These are phyloP conservation scores for Puccinia novopanici DNA, from an alignment of 1,284 basidiomycete species.

Conservation along the genomic window DNA sequence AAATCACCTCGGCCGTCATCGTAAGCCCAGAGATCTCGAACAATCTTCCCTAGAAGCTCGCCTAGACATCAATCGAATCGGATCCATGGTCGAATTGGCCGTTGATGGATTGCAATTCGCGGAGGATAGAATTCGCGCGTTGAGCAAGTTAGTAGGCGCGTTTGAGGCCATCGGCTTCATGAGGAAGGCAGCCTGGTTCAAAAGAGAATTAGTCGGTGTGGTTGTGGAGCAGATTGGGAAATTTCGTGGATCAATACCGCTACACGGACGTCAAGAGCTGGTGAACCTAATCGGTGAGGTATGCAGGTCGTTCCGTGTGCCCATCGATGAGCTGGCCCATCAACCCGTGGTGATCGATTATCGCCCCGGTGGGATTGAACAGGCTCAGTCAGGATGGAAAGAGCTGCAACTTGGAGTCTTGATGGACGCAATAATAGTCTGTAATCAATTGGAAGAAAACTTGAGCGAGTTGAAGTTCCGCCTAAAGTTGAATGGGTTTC, in stretches of 20 bases:
- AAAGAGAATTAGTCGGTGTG: slow-evolving; percentile 36
- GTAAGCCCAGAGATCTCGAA: neutral
- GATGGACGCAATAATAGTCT: slow-evolving; percentile 19
- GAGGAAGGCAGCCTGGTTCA: slow-evolving; percentile 47
- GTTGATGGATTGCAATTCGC: neutral
- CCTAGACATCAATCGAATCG: slow-evolving; percentile 24
- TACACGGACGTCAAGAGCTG: slow-evolving; percentile 4
- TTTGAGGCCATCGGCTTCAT: slow-evolving; percentile 34
- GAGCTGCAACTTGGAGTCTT: slow-evolving; percentile 35
- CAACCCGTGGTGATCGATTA: slow-evolving; percentile 13
- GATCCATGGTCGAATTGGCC: slow-evolving; percentile 28
- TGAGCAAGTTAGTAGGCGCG: slow-evolving; percentile 15
- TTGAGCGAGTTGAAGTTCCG: slow-evolving; percentile 28
- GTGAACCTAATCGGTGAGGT: slow-evolving; percentile 23
- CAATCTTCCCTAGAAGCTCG: neutral
- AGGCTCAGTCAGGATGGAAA: slow-evolving; percentile 6
- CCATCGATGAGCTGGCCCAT: neutral
- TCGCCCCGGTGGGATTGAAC: neutral
- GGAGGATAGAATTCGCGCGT: slow-evolving; percentile 34
- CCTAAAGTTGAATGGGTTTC: slow-evolving; percentile 21
- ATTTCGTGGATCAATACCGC: slow-evolving; percentile 3
- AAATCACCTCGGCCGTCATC: slow-evolving; percentile 10
- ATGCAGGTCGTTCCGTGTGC: slow-evolving; percentile 16
- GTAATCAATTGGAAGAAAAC: slow-evolving; percentile 10
- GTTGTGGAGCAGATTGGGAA: slow-evolving; percentile 20